Evolutionary conservation across 106 monocot genomes (phyloP), one percentile per base, ranked within the genome.

Genomic region (Dioscorea alata): DNA sequence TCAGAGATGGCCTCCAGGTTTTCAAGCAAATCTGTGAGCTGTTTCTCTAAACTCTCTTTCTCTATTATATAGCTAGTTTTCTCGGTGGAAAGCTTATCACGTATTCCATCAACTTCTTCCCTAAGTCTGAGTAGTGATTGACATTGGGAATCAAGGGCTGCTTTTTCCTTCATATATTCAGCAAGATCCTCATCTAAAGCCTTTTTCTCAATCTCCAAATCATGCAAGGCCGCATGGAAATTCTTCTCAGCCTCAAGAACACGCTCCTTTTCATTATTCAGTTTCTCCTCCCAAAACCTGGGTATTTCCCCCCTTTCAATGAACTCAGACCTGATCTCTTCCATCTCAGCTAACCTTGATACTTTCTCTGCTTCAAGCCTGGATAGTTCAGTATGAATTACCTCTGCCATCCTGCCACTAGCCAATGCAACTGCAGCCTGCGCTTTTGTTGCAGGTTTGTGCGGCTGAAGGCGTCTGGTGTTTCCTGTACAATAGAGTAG

Each of bases 381-480:
- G 32, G 74, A 70, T 22, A 97, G 33, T 79, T 97, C 89, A 31
- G 23, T 34, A 4, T 28, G 75, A 63, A 92, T 78, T 57, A 66
- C 71, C 28, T 79, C 79, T 13, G 68, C 72, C 79, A 85, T 87
- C 50, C 84, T 77, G 64, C 92, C 96, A 67, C 84, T 85, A 15
- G 76, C 74, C 21, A 97, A 56, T 62, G 89, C 89, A 54, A 92
- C 89, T 60, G 89, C 96, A 58, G 84, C 92, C 68, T 96, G 96
- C 17, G 88, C 96, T 80, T 82, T 96, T 34, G 89, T 96, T 57
- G 82, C 86, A 64, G 96, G 96, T 57, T 81, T 86, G 23, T 76
- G 48, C 20, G 86, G 89, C 60, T 92, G 88, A 65, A 97, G 84
- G 62, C 79, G 84, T 59, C 89, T 78, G 50, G 70, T 89, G 62